phyloP scores from a whole-genome alignment of 106 monocot genomes.

The Dioscorea alata region DNA sequence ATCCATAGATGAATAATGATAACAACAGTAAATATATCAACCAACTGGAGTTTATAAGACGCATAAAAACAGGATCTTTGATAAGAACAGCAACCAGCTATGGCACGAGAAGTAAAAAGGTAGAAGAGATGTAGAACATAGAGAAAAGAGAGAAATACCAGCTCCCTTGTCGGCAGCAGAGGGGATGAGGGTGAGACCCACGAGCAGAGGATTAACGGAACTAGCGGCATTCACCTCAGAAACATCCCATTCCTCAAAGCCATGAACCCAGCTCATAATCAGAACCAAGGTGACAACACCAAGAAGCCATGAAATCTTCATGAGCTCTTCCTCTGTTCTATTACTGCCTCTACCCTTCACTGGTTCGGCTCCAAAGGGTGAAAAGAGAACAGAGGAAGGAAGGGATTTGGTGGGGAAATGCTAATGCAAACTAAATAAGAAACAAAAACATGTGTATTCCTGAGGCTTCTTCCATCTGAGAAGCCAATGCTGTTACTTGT shows the following conservation, averaged over 20 bases:
- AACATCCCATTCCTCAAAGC: conserved; percentile 9
- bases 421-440: too few relatives aligned
- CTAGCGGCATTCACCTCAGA: neutral
- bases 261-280: conserved; percentile 15
- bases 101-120: neutral
- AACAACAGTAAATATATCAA: neutral
- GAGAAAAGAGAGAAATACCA: conserved; percentile 20
- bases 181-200: conserved; percentile 52
- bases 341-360: neutral
- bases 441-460: too few relatives aligned
- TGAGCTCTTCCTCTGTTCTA: neutral
- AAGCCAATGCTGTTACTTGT: too few relatives aligned
- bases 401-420: too few relatives aligned
- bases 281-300: conserved; percentile 19
- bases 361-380: too few relatives aligned
- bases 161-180: conserved; percentile 73
- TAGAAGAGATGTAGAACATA: neutral
- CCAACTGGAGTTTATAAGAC: too few relatives aligned
- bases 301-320: conserved; percentile 13
- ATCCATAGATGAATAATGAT: neutral
- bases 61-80: too few relatives aligned
- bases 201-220: conserved; percentile 24
- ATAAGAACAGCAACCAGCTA: neutral
- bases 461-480: too few relatives aligned
- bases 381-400: too few relatives aligned